phyloP scores from a whole-genome alignment of 495 filamentous ascomycete genomes.

The Immersiella caudata region DNA sequence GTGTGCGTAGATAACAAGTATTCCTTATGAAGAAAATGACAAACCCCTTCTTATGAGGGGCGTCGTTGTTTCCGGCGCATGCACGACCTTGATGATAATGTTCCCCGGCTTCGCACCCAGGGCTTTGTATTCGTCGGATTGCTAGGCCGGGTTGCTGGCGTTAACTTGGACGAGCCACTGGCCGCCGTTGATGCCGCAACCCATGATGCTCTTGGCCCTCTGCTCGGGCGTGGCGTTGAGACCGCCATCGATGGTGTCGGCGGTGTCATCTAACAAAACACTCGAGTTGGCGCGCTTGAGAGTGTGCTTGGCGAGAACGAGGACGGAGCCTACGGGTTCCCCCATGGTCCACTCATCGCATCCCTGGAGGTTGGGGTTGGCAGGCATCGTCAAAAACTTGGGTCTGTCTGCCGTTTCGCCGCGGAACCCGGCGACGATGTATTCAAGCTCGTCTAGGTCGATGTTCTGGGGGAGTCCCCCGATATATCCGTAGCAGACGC shows the following conservation, averaged over 20 bases:
- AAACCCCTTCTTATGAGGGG: too few relatives aligned
- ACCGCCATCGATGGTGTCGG: conserved; percentile 23
- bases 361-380: not conserved
- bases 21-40: too few relatives aligned
- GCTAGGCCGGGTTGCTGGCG: not conserved
- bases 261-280: conserved; percentile 11
- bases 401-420: not conserved
- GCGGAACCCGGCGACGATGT: not conserved
- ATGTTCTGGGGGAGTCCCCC: conserved; percentile 9
- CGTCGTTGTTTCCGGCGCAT: too few relatives aligned
- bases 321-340: not conserved
- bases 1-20: too few relatives aligned
- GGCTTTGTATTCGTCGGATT: not conserved
- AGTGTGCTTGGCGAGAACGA: conserved; percentile 16
- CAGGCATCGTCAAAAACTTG: not conserved
- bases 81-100: conserved; percentile 10
- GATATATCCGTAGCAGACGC: not conserved
- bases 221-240: not conserved
- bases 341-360: conserved; percentile 11
- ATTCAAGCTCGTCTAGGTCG: not conserved
- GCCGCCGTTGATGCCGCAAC: conserved; percentile 17
- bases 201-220: conserved; percentile 4
- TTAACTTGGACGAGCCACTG: not conserved
- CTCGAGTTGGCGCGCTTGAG: conserved; percentile 2
- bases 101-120: not conserved